Evolutionary conservation across 768 basidiomycete genomes (phyloP), one percentile per base, ranked within the genome.

Genomic region (Suillus occidentalis): DNA sequence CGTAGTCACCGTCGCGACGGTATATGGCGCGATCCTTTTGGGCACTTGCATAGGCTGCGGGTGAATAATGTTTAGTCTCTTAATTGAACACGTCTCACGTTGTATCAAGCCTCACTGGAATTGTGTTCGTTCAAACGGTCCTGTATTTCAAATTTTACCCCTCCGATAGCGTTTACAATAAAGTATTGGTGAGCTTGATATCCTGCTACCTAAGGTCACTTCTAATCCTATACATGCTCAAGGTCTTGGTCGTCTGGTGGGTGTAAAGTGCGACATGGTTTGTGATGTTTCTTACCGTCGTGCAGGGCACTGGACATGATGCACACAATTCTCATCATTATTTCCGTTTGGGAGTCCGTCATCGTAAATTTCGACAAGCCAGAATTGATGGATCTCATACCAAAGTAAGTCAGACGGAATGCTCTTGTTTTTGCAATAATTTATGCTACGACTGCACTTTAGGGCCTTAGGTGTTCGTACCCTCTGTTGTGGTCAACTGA

Each of bases 91-190:
- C 39, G 22, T 14, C n/a, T 40, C 67, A 76, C n/a, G 0, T 36
- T 40, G n/a, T 5, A 6, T 34, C 6, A 25, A 76, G 75, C 39
- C 67, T 76, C 18, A 76, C 76, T 6, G 75, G 75, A 20, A 57
- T 76, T 50, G 76, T 76, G 58, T 68, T 77, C 8, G 75, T 76
- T 6, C 75, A 76, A 71, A 69, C 57, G 50, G 8, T 76, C 28
- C 22, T 76, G 55, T 76, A 76, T 56, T 77, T 60, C 52, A 76
- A 75, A 36, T 66, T 77, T 61, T 76, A 76, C 63, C 75, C 75
- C 6, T 64, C 67, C 6, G 75, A 76, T 52, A 72, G 43, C 39
- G 25, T 40, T 1, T 67, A 68, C 67, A 76, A 72, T 5, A 76
- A 76, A 60, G n/a, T 64, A 25, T 57, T 76, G 75, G 75, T 76